Evolutionary conservation across 169 alveolate species (phyloP).

Genomic region (Cryptosporidium sp.): DNA sequence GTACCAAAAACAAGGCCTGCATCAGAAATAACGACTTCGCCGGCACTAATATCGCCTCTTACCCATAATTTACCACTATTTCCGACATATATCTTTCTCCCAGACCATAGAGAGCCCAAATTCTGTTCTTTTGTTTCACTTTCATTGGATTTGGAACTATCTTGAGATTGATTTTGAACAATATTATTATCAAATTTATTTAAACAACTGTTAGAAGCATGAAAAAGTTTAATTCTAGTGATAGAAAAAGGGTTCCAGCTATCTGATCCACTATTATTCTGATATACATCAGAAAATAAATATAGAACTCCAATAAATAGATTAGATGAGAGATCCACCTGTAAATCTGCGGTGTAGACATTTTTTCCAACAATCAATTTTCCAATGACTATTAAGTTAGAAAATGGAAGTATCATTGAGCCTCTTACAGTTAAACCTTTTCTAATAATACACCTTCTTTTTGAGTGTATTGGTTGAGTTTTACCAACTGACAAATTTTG

Average conservation of each 20-base stretch:
- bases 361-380: slow-evolving; percentile 60
- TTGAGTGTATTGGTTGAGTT: slow-evolving; percentile 32
- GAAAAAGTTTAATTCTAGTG: slow-evolving; percentile 34
- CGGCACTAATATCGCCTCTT: slow-evolving; percentile 58
- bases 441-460: slow-evolving; percentile 56
- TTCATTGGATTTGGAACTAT: neutral
- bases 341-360: slow-evolving; percentile 43
- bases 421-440: slow-evolving; percentile 66
- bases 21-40: slow-evolving; percentile 53
- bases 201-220: slow-evolving; percentile 16
- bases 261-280: neutral
- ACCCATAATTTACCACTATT: slow-evolving; percentile 61
- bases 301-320: slow-evolving; percentile 33
- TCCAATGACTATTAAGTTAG: slow-evolving; percentile 53
- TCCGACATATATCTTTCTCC: slow-evolving; percentile 64
- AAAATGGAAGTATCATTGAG: slow-evolving; percentile 68
- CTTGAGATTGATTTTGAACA: neutral
- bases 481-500: slow-evolving; percentile 14
- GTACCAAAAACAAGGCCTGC: slow-evolving; percentile 44
- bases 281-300: slow-evolving; percentile 39
- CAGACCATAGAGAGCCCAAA: slow-evolving; percentile 48
- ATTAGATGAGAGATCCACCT: slow-evolving; percentile 54
- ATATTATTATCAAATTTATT: neutral
- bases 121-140: neutral
- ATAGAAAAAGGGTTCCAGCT: slow-evolving; percentile 38